A percentile compares a stretch with the other conserved stretches of the same genome.
These are phyloP conservation scores for Fagopyrum homotropicum DNA, from an alignment of 148 eudicot species.

Conservation along the genomic window DNA sequence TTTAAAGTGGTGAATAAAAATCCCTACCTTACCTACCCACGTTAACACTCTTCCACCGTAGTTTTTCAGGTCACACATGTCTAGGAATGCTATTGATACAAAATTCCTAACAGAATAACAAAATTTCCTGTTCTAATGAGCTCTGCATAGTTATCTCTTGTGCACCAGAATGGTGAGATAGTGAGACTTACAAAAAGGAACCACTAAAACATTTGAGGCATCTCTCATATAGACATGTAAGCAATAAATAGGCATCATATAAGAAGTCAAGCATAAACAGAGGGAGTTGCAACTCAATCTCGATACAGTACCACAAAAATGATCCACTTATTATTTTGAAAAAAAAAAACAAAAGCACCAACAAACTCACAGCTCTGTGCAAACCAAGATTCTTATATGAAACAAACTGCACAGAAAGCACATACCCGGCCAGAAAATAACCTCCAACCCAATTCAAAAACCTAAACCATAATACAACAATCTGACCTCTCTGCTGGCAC, in stretches of 20 bases:
- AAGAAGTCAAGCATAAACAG: neutral
- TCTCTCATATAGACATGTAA: neutral
- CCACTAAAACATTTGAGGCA: neutral
- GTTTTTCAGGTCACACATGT: no score
- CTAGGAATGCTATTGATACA: no score
- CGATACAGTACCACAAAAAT: neutral
- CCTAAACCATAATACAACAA: neutral
- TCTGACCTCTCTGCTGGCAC: conserved; percentile 96
- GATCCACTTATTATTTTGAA: neutral
- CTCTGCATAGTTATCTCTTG: neutral
- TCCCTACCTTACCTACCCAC: no score
- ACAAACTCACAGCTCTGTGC: neutral
- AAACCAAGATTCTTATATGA: neutral
- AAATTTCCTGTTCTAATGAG: no score
- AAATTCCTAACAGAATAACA: no score
- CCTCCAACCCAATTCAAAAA: conserved; percentile 2
- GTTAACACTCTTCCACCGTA: no score
- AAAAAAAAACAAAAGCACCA: neutral
- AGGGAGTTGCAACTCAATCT: neutral
- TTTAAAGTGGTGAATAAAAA: no score
- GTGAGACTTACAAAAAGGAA: neutral
- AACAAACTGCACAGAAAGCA: neutral
- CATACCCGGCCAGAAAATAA: neutral
- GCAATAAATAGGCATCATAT: neutral
- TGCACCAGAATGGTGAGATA: neutral